Percentiles rank a stretch among this genome's conserved stretches.
phyloP scores from a whole-genome alignment of 1,284 basidiomycete species.

The Boletus semigastroideus region DNA sequence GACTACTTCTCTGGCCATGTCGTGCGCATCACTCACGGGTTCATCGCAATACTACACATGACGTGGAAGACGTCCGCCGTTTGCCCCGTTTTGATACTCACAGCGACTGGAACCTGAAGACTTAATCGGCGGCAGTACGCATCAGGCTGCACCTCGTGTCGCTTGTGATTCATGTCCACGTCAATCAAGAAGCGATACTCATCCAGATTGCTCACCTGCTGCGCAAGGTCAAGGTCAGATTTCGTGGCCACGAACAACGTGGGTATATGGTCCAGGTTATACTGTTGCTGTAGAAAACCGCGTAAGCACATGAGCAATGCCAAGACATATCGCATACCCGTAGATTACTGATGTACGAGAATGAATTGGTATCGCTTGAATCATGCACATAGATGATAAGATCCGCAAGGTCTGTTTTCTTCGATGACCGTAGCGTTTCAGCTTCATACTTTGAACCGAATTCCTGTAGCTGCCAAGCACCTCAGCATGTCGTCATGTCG shows the following conservation, averaged over 20 bases:
- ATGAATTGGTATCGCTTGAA: slow-evolving; percentile 98
- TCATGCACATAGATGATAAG: slow-evolving; percentile 96
- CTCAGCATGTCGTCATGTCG: slow-evolving; percentile 1
- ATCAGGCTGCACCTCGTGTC: slow-evolving; percentile 98
- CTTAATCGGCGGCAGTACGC: slow-evolving; percentile 88
- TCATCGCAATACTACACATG: slow-evolving; percentile 82
- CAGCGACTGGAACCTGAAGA: slow-evolving; percentile 86
- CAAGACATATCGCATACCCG: slow-evolving; percentile 53
- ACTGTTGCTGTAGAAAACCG: slow-evolving; percentile 79
- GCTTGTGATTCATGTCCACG: slow-evolving; percentile 41
- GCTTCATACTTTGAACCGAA: slow-evolving; percentile 95
- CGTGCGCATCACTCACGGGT: slow-evolving; percentile 59
- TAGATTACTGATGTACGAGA: slow-evolving; percentile 96
- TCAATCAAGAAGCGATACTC: slow-evolving; percentile 3
- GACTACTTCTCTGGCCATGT: slow-evolving; percentile 17
- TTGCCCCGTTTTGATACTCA: slow-evolving; percentile 84
- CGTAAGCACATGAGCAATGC: slow-evolving; percentile 15
- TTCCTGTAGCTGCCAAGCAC: slow-evolving; percentile 77
- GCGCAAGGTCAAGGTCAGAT: slow-evolving; percentile 93
- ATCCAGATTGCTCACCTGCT: slow-evolving; percentile 60
- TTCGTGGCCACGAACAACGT: slow-evolving; percentile 98
- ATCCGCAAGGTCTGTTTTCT: slow-evolving; percentile 91
- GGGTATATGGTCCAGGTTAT: slow-evolving; percentile 91
- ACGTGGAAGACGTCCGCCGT: slow-evolving; percentile 89
- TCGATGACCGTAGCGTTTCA: slow-evolving; percentile 85